Base-by-base conservation (phyloP, 2,329 filamentous ascomycete genomes). In the Thelonectria blattea region DNA sequence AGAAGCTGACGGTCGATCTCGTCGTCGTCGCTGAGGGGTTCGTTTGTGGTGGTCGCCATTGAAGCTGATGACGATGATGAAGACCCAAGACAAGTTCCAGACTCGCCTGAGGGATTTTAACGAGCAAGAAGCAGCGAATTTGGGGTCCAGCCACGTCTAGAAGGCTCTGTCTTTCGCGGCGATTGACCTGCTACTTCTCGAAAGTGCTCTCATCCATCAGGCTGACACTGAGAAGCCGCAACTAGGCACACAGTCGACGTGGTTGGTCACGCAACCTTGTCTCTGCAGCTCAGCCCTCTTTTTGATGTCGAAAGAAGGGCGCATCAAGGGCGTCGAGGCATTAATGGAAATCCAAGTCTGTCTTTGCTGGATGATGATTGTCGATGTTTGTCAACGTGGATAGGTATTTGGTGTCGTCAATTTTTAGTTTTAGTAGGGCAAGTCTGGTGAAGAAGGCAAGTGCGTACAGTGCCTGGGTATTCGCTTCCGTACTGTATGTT, bases 1-100 rank as follows among this genome's bases (percentile, higher is more conserved):
- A 47, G 63, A 32, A 45, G 57, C 37, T 43, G 66, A 12, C 48
- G 61, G 18, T 58, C 18, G 47, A 51, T 22, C 22, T 32, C 30
- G 37, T 61, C 58, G 24, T 42, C 50, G 9, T 51, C 54, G 11
- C 41, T 32, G 41, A 20, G 18, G 34, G 32, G 12, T 50, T 27
- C 22, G 24, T 5, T 37, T 45, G 54, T 30, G 46, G 39, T 47
- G 24, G 54, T 20, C 54, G 39, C 39, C 54, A 56, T 56, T 32
- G 9, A n/a, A 15, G 5, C 30, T 20, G 18, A 43, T 12, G n/a
- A n/a, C n/a, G 17, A 42, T 34, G 32, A 34, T 41, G 41, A 15
- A 43, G 2, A n/a, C 32, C n/a, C n/a, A 18, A 7, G 37, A 15
- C 8, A 8, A 14, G 5, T 42, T n/a, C 22, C 53, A 46, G n/a